Base-by-base conservation (phyloP, 345 rosid species). In the Streptanthus diversifolius region DNA sequence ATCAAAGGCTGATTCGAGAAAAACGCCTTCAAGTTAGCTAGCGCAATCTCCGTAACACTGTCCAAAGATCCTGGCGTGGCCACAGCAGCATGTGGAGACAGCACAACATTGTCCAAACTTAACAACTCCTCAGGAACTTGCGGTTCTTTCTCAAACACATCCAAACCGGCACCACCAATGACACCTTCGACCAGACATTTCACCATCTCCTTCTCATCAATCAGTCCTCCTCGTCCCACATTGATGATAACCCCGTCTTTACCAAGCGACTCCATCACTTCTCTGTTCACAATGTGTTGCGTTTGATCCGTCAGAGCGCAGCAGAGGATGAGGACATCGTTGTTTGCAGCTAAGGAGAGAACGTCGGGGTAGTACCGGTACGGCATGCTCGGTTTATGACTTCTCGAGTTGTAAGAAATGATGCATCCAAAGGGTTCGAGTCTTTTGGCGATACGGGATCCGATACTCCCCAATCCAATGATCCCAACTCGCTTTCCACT, bases 91-190 rank as follows among this genome's bases (percentile, higher is more conserved):
- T 87, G 96, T 0, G 91, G 95, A 29, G 95, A 88, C 76, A 90
- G 67, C 14, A 88, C 93, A n/a, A 88, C 95, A 69, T 83, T 90
- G 29, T 92, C 89, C 80, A 88, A 53, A 7, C 68, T 68, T 8
- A 72, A 77, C 24, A 90, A 76, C 71, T 85, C 87, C 39, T 76
- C 41, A 0, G 93, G 89, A 41, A 88, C 81, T 65, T 70, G 6
- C 40, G 93, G 96, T 61, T 92, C 96, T 2, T 87, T 68, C 85
- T 87, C 91, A 74, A 87, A 87, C 79, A 92, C 91, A 77, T 92
- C 96, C 60, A 92, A 83, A 30, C 93, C 95, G 0, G 89, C 91
- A 58, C 95, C 95, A 21, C 87, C 88, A 25, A 90, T 78, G 43
- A 88, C 82, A 12, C 98, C 90, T 39, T 33, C 59, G 47, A 82